phyloP scores from a whole-genome alignment of 2,329 filamentous ascomycete species.

The Chrysoporthe cubensis region DNA sequence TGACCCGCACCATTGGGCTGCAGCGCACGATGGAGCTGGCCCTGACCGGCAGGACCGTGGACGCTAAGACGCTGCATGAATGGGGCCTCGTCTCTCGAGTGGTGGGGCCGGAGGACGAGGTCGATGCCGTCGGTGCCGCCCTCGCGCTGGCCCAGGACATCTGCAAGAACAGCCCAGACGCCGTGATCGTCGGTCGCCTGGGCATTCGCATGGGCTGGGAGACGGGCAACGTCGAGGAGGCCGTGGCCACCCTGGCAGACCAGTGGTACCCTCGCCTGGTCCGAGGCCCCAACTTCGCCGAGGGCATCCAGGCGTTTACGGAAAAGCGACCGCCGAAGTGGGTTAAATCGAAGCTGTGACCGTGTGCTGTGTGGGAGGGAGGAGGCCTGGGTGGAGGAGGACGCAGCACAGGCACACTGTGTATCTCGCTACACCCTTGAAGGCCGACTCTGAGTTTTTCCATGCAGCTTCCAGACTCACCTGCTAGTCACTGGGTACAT shows the following conservation, averaged over 20 bases:
- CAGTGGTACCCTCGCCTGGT: conserved; percentile 34
- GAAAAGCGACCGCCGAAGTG: conserved; percentile 35
- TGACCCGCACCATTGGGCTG: conserved; percentile 67
- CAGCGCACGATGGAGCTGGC: conserved; percentile 75
- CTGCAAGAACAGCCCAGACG: conserved; percentile 71
- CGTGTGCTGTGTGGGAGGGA: neutral
- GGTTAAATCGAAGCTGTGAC: conserved; percentile 34
- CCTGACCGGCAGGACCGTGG: conserved; percentile 65
- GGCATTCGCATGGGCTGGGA: conserved; percentile 77
- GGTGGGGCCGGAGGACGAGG: conserved; percentile 40
- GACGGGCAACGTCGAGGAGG: conserved; percentile 37
- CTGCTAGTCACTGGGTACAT: neutral
- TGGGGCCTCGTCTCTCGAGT: conserved; percentile 74
- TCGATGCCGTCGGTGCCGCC: conserved; percentile 57
- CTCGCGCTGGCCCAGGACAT: conserved; percentile 53
- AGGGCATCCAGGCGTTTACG: conserved; percentile 36
- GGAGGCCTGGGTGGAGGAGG: neutral
- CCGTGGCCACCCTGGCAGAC: conserved; percentile 31
- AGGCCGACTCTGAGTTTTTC: too few relatives aligned
- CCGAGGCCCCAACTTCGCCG: conserved; percentile 35
- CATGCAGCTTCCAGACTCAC: too few relatives aligned
- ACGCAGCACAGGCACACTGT: neutral
- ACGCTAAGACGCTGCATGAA: conserved; percentile 59
- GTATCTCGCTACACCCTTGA: too few relatives aligned
- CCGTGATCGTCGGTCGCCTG: conserved; percentile 71